Percentiles rank a stretch among this genome's conserved stretches.
These are phyloP conservation scores for Periconia sp. DNA, from an alignment of 2,329 filamentous ascomycete species.

Conservation along the genomic window DNA sequence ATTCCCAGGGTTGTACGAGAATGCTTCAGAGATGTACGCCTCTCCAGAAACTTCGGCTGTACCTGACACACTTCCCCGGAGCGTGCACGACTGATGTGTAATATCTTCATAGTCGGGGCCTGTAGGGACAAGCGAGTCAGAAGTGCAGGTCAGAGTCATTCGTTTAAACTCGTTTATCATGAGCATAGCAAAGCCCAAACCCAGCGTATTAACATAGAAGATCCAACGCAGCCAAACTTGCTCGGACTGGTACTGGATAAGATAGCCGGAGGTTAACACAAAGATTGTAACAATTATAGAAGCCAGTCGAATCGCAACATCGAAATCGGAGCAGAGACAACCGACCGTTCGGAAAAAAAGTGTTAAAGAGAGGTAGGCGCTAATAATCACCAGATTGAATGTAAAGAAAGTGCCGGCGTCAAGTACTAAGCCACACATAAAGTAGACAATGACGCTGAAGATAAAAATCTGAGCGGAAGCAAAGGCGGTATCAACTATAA, in stretches of 20 bases:
- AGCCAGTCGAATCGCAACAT: constrained; percentile 82
- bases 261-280: constrained; percentile 79
- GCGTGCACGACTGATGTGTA: constrained; percentile 79
- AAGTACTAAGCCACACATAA: constrained; percentile 55
- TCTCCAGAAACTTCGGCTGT: constrained; percentile 67
- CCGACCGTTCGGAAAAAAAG: constrained; percentile 56
- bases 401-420: constrained; percentile 57
- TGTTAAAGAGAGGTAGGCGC: constrained; percentile 52
- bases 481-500: constrained; percentile 78
- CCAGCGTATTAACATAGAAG: constrained; percentile 79
- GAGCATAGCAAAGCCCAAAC: constrained; percentile 75
- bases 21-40: constrained; percentile 72
- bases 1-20: constrained; percentile 69
- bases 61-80: constrained; percentile 73
- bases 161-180: constrained; percentile 87
- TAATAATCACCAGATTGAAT: constrained; percentile 52
- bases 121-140: constrained; percentile 71
- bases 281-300: constrained; percentile 82
- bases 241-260: constrained; percentile 78
- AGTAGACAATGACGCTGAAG: constrained; percentile 57
- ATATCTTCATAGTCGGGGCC: constrained; percentile 75
- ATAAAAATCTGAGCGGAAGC: constrained; percentile 68
- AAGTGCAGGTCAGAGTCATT: constrained; percentile 71
- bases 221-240: constrained; percentile 86
- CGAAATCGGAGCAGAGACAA: constrained; percentile 80